Base-by-base conservation (phyloP, 768 basidiomycete species). In the Mycena vitilis region DNA sequence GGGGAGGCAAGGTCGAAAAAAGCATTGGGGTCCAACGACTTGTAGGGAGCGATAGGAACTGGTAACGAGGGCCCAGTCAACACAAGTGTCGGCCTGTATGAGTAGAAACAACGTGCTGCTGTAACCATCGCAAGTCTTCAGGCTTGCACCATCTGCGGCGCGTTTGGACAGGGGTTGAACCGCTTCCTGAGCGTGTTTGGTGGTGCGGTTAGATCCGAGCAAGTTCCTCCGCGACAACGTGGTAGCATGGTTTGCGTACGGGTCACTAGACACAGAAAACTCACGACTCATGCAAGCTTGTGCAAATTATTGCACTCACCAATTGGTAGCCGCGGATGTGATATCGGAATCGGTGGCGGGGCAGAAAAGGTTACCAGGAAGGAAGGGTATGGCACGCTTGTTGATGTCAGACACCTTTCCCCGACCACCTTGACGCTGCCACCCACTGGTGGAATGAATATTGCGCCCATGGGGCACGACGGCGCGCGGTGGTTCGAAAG, bases 281-380 rank as follows among this genome's bases (percentile, higher is more conserved):
- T 38, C 22, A 22, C 38, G 55, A 23, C 38, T 40, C 37, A 18
- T 9, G 54, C 54, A 18, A 40, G 36, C 40, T 8, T 1, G 13
- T 10, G 20, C 20, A 40, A n/a, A 30, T 30, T 30, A 30, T 30
- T n/a, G 22, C n/a, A 57, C 55, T 57, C 23, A 18, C 55, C 55
- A 57, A 44, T 40, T 57, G 30, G 30, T 53, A 36, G 30, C 52
- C 2, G 34, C 36, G 52, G 52, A 53, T 53, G 30, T 20, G 52
- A 53, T 53, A 36, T 53, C 52, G 52, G 52, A 53, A 25, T 65
- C 40, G 3, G 38, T 40, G 18, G 60, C 57, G 2, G 65, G 65
- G 51, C 65, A 66, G 58, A 60, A 60, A 23, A 60, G 36, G 8
- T 60, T 53, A 0, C 65, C 65, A n/a, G 65, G 65, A 10, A 66